Conservation (phyloP, 2,329 filamentous ascomycete genomes). For the Plenodomus biglobosus region DNA sequence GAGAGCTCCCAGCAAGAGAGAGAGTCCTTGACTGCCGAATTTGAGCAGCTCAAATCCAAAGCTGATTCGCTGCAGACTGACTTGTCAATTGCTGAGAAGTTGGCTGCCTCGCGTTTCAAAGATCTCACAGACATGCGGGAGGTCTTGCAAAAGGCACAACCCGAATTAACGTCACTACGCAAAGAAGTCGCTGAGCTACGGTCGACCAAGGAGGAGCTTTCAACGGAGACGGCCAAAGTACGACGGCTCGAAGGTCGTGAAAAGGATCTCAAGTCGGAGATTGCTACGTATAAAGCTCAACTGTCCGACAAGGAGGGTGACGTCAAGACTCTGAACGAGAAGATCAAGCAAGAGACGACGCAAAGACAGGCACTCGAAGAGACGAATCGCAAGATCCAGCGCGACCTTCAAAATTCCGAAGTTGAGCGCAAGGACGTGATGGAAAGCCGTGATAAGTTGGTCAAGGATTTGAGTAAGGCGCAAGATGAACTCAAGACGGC, state of each 20-base stretch:
- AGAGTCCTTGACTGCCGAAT: conserved; percentile 62
- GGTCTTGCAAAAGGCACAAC: conserved; percentile 79
- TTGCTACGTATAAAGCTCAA: conserved; percentile 68
- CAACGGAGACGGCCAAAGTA: conserved; percentile 63
- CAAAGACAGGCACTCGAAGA: conserved; percentile 76
- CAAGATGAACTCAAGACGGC: conserved; percentile 68
- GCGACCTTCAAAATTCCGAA: conserved; percentile 76
- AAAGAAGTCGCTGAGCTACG: conserved; percentile 77
- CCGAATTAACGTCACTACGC: conserved; percentile 77
- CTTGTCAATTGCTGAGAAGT: conserved; percentile 78
- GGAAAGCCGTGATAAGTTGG: conserved; percentile 70
- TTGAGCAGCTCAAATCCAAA: conserved; percentile 71
- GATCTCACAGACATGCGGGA: conserved; percentile 80
- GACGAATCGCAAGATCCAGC: conserved; percentile 69
- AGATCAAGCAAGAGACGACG: conserved; percentile 72
- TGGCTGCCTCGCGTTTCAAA: conserved; percentile 85
- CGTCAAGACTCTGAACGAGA: conserved; percentile 75
- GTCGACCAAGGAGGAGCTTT: conserved; percentile 72
- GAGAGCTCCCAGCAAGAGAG: conserved; percentile 56
- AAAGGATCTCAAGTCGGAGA: conserved; percentile 75
- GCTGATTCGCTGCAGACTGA: conserved; percentile 75
- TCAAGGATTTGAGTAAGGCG: conserved; percentile 68
- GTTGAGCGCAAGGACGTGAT: conserved; percentile 76
- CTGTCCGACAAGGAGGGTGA: conserved; percentile 75
- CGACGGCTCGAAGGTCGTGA: conserved; percentile 78